Conservation (phyloP, 345 rosid species). For the Eucalyptus dawsonii region DNA sequence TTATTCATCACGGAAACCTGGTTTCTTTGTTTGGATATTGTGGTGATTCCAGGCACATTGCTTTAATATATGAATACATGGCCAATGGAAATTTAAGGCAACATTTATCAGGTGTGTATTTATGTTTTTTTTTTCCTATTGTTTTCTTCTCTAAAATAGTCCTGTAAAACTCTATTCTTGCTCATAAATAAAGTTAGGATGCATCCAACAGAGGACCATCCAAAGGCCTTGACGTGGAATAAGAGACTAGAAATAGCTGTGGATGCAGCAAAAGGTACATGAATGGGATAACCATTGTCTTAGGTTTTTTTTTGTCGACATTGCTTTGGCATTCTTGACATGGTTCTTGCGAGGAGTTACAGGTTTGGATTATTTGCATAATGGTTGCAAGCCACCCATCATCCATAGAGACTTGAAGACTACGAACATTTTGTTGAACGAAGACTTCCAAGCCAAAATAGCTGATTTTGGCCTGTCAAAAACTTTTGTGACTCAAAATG, state of each 20-base stretch:
- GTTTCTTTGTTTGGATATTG: conserved; percentile 16
- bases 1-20: conserved; percentile 15
- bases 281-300: not conserved
- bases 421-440: conserved; percentile 28
- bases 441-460: conserved; percentile 29
- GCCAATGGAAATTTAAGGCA: conserved; percentile 10
- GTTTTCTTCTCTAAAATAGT: not conserved
- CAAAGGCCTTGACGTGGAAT: not conserved
- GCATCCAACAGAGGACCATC: not conserved
- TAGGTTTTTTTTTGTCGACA: no score
- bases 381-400: conserved; percentile 12
- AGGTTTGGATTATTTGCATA: conserved; percentile 19
- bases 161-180: not conserved
- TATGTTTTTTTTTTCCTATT: not conserved
- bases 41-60: conserved; percentile 4
- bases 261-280: conserved; percentile 22
- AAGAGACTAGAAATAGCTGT: conserved; percentile 23
- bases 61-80: conserved; percentile 24
- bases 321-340: not conserved
- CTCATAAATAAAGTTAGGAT: not conserved
- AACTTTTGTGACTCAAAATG: conserved; percentile 14
- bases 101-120: conserved; percentile 8
- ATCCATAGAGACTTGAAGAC: conserved; percentile 33
- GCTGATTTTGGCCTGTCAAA: conserved; percentile 38
- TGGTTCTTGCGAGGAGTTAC: not conserved